Evolutionary conservation across 345 rosid genomes (phyloP), one percentile per base, ranked within the genome.

Genomic region (Populus alba): DNA sequence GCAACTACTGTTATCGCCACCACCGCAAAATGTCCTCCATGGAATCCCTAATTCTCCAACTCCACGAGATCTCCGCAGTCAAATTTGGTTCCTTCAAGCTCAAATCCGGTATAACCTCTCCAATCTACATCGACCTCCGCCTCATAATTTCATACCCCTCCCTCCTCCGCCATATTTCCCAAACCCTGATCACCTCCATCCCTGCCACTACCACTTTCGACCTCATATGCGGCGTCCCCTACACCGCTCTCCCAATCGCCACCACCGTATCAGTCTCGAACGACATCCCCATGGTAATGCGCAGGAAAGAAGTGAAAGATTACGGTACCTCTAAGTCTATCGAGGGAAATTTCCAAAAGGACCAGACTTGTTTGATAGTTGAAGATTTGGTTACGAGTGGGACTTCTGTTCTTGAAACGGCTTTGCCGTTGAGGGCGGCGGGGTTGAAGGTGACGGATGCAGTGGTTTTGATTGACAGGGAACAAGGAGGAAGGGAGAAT

Each of bases 221-320:
- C 84, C 73, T 85, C 70, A 81, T 95, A 57, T 95, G 99, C 51
- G 99, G 98, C 66, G 98, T 95, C 68, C 98, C 99, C 5, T 93
- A 95, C 92, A 93, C 99, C 13, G 99, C 97, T 27, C 89, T 90
- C n/a, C 98, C 98, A 9, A 92, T 96, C 43, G 99, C 99, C 79
- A 90, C 94, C 76, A 86, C 88, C 76, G 90, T 96, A 80, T 96
- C 99, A 73, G 66, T 86, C 62, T 72, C 88, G 86, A 86, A 87
- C 43, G 57, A 73, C 82, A 81, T 91, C 81, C 97, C 98, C 7
- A 91, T 92, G 98, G 87, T 96, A 74, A 91, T 91, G 95, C 97
- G 99, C 67, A 97, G 97, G 71, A 96, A 94, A 80, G 98, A 94
- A 78, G 82, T 92, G 61, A 96, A 96, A 76, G 97, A 92, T 75